A percentile compares a stretch with the other conserved stretches of the same genome.
Evolutionary conservation across 371 early-diverging fungal species (phyloP).

Genomic region (Gilbertella persicaria): DNA sequence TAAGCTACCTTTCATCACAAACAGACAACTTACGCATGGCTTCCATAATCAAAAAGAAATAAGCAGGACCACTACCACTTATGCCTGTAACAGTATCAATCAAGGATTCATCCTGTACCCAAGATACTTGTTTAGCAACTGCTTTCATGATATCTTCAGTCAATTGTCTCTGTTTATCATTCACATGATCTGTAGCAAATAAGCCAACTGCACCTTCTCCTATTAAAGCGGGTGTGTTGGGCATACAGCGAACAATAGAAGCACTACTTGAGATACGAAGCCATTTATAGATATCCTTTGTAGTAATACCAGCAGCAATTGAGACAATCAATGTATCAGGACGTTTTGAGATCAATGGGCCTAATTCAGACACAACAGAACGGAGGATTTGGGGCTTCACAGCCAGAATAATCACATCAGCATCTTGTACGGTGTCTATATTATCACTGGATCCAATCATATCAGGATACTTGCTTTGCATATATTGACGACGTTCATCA

Average conservation of each 20-base stretch:
- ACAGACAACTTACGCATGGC: constrained; percentile 61
- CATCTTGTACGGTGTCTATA: constrained; percentile 45
- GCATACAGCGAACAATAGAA: constrained; percentile 89
- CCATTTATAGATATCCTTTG: constrained; percentile 77
- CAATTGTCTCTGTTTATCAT: constrained; percentile 58
- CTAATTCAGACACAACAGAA: constrained; percentile 61
- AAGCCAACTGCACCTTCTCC: constrained; percentile 88
- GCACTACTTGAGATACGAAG: constrained; percentile 40
- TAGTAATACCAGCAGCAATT: constrained; percentile 88
- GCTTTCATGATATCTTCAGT: constrained; percentile 70
- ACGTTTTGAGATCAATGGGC: constrained; percentile 39
- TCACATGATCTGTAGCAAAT: constrained; percentile 68
- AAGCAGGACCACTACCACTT: constrained; percentile 91
- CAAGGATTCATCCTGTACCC: constrained; percentile 77
- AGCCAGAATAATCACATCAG: constrained; percentile 83
- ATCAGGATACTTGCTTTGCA: constrained; percentile 63
- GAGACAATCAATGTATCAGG: constrained; percentile 68
- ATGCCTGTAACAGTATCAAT: constrained; percentile 91
- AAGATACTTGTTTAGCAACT: constrained; percentile 75
- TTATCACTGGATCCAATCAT: constrained; percentile 48
- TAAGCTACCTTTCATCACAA: background rate
- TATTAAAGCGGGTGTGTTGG: constrained; percentile 91
- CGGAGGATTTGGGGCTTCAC: constrained; percentile 90
- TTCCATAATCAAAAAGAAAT: constrained; percentile 92
- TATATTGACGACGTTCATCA: constrained; percentile 63